A percentile compares a stretch with the other conserved stretches of the same genome.
phyloP scores from a whole-genome alignment of 768 basidiomycete genomes.

The Gymnopilus dilepis region DNA sequence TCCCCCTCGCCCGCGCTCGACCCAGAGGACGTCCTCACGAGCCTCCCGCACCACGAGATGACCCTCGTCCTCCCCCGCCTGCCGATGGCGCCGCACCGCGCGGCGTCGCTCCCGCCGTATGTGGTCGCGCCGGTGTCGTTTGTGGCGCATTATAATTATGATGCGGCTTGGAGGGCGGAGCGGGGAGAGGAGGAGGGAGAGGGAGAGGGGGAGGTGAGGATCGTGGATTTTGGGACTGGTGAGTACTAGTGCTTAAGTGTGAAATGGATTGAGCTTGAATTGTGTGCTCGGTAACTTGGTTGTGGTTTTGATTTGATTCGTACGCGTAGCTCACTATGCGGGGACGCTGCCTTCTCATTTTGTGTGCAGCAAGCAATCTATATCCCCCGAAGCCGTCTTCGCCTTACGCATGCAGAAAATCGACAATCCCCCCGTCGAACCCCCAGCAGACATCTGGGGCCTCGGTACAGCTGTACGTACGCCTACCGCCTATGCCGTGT shows the following conservation, averaged over 20 bases:
- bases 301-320: too few relatives aligned
- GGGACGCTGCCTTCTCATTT: not conserved
- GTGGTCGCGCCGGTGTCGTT: not conserved
- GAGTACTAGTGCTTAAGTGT: too few relatives aligned
- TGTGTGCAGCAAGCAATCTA: not conserved
- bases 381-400: not conserved
- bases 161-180: too few relatives aligned
- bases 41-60: not conserved
- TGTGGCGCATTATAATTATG: not conserved
- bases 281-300: too few relatives aligned
- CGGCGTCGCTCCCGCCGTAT: not conserved
- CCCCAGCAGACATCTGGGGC: not conserved
- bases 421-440: not conserved
- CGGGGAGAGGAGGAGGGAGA: too few relatives aligned
- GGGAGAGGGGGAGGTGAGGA: not conserved
- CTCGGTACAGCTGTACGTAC: conserved; percentile 2
- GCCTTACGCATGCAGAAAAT: not conserved
- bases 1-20: too few relatives aligned
- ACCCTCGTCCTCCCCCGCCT: not conserved
- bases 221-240: not conserved
- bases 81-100: not conserved
- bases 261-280: too few relatives aligned
- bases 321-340: not conserved
- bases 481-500: too few relatives aligned
- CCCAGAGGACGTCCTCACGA: not conserved